Conservation (phyloP, 116 monocot genomes). For the Phalaenopsis hybrid region DNA sequence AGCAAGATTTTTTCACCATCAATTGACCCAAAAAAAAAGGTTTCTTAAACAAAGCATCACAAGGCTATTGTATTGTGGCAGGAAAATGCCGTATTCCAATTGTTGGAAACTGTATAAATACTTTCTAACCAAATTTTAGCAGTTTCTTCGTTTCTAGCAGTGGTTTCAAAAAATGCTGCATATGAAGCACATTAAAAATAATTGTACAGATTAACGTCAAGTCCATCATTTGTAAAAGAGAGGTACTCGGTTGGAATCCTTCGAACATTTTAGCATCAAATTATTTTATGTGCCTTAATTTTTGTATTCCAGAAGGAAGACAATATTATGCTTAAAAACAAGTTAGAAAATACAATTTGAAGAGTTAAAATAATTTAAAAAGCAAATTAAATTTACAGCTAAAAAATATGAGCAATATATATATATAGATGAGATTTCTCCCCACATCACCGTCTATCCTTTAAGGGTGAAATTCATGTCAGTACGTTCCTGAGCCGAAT, state of each 20-base stretch:
- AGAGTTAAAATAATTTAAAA: neutral
- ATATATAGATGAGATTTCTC: neutral
- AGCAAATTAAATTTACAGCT: too few species aligned
- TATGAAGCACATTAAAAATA: neutral
- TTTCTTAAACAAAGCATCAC: neutral
- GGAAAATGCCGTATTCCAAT: neutral
- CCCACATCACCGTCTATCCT: neutral
- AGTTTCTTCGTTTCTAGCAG: too few species aligned
- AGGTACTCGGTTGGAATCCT: too few species aligned
- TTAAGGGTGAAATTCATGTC: neutral
- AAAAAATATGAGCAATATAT: neutral
- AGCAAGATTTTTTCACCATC: neutral
- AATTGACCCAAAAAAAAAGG: neutral
- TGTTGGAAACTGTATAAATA: neutral
- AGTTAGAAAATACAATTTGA: neutral
- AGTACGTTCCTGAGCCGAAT: neutral
- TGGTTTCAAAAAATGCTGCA: neutral
- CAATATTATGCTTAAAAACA: too few species aligned
- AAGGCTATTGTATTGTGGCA: neutral
- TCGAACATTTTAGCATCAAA: too few species aligned
- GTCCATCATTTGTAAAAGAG: neutral
- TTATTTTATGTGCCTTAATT: too few species aligned
- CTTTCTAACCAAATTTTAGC: neutral
- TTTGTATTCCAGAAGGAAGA: too few species aligned
- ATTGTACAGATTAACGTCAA: neutral